Conservation (phyloP, 2,329 filamentous ascomycete species). For the Penicillium expansum region DNA sequence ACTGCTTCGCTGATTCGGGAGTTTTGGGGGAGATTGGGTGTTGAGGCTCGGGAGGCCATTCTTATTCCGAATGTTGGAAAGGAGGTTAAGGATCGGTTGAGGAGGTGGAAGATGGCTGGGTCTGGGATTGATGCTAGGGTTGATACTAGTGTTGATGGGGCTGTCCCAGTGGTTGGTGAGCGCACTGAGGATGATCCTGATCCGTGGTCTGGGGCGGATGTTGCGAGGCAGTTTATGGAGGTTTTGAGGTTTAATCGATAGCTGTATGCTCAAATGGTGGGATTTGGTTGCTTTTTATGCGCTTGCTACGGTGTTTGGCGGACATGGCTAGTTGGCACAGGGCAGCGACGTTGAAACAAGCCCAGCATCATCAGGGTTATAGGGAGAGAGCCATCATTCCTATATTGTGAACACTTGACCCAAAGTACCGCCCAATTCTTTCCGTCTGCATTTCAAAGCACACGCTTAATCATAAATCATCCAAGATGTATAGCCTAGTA, state of each 20-base stretch:
- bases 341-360: background rate
- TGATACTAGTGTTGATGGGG: constrained; percentile 5
- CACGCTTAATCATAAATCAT: constrained; percentile 26
- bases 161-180: constrained; percentile 8
- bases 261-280: background rate
- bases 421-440: constrained; percentile 10
- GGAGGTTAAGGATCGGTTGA: constrained; percentile 35
- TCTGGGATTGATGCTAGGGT: constrained; percentile 8
- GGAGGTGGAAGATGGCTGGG: constrained; percentile 18
- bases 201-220: constrained; percentile 39
- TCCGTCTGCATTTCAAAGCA: constrained; percentile 21
- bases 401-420: constrained; percentile 12
- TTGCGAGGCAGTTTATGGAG: constrained; percentile 48
- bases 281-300: background rate
- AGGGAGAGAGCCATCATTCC: constrained; percentile 9
- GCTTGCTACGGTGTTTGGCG: background rate
- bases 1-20: constrained; percentile 40
- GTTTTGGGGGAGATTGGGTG: constrained; percentile 40
- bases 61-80: constrained; percentile 41
- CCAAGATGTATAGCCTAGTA: constrained; percentile 22
- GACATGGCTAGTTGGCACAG: background rate
- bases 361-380: background rate
- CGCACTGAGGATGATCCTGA: constrained; percentile 32
- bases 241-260: constrained; percentile 45
- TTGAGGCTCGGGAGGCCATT: constrained; percentile 41